Conservation (phyloP, 768 basidiomycete species). For the Scleroderma bovista region DNA sequence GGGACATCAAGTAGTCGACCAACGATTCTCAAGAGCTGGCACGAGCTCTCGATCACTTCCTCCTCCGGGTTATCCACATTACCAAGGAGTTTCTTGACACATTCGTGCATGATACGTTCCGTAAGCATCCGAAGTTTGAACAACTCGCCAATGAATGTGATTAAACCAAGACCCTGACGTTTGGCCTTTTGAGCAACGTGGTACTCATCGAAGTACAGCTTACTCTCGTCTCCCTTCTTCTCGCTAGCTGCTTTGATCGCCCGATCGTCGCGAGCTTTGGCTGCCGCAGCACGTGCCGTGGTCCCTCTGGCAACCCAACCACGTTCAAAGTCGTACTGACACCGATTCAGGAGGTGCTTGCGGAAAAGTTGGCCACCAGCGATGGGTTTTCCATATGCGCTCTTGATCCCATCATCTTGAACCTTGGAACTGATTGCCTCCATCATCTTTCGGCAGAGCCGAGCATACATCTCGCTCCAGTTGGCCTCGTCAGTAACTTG, state of each 20-base stretch:
- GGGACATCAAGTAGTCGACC: constrained; percentile 75
- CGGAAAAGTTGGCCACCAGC: constrained; percentile 92
- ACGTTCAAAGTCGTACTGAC: constrained; percentile 96
- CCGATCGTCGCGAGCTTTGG: no score
- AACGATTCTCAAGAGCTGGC: constrained; percentile 90
- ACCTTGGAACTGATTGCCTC: constrained; percentile 85
- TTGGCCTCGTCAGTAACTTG: constrained; percentile 95
- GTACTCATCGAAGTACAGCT: constrained; percentile 91
- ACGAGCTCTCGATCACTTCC: constrained; percentile 95
- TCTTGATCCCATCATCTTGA: constrained; percentile 82
- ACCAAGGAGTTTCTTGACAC: constrained; percentile 89
- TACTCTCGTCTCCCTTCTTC: constrained; percentile 53
- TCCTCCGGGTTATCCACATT: constrained; percentile 96
- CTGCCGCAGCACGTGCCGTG: constrained; percentile 78
- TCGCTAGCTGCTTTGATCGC: constrained; percentile 64
- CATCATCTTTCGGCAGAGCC: constrained; percentile 93
- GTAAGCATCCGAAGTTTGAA: constrained; percentile 98
- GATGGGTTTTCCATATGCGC: constrained; percentile 77
- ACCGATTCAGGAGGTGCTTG: constrained; percentile 93
- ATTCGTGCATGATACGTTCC: constrained; percentile 97
- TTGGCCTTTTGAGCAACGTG: constrained; percentile 95
- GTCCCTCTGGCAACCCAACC: constrained; percentile 90
- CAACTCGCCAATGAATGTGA: constrained; percentile 97
- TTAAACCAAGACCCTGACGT: constrained; percentile 92
- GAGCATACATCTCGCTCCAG: constrained; percentile 97